Evolutionary conservation across 441 rosid species (phyloP).

Genomic region (Gossypium davidsonii): DNA sequence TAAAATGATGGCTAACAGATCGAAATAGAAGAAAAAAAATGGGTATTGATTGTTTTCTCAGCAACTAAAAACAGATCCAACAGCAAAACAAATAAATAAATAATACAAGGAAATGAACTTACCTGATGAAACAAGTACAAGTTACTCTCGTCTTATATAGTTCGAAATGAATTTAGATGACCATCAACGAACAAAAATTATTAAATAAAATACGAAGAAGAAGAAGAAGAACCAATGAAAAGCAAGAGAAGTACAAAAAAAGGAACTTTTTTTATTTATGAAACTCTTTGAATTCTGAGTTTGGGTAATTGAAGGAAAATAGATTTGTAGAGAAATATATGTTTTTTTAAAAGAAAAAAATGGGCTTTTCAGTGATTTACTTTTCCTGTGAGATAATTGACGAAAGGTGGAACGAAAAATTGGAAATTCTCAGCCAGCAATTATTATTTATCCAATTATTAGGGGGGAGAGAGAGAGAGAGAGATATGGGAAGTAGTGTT

Average conservation of each 20-base stretch:
- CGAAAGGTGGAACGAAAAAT: neutral
- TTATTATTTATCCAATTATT: neutral
- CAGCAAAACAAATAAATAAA: neutral
- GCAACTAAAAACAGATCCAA: slow-evolving; percentile 24
- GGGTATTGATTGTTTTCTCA: neutral
- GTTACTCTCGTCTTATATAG: neutral
- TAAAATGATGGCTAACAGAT: neutral
- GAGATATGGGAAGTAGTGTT: no score
- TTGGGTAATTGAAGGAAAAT: neutral
- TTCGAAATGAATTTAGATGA: slow-evolving; percentile 36
- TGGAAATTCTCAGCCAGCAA: neutral
- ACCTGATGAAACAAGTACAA: slow-evolving; percentile 18
- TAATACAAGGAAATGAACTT: neutral
- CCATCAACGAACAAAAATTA: slow-evolving; percentile 36
- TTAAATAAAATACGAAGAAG: neutral
- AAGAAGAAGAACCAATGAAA: neutral
- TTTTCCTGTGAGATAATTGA: neutral
- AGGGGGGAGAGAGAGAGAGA: neutral
- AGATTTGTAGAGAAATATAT: neutral
- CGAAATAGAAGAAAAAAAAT: neutral
- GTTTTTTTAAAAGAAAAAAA: no score
- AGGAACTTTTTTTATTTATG: neutral
- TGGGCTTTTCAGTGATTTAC: no score
- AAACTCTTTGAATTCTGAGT: neutral
- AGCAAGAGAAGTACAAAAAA: neutral